Base-by-base conservation (phyloP, 306 rosid genomes). In the Cucurbita ficifolia region DNA sequence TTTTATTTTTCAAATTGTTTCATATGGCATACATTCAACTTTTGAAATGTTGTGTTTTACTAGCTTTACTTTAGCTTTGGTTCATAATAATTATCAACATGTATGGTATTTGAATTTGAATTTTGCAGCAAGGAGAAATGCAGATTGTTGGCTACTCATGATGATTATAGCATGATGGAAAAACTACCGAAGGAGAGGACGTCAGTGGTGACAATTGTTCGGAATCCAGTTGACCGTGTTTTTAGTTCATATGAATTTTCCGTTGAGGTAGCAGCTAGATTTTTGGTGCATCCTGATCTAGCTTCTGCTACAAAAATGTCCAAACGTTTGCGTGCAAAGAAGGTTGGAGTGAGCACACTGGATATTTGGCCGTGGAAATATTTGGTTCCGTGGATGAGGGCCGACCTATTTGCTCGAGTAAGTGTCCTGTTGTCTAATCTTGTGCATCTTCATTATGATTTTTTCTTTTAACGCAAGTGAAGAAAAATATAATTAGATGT, bases 331-430 rank as follows among this genome's bases (percentile, higher is more conserved):
- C 88, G 92, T 39, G 46, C 86, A 16, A 88, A 82, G 85, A 39
- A 84, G 38, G 88, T 52, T 67, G 97, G 96, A 83, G 86, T 88
- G 54, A 95, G 97, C 83, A 95, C 99, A 35, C 82, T 95, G 78
- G 97, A 89, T 82, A 91, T 95, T 69, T 95, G 99, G 99, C 99
- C 99, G 3, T 95, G 99, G 99, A 95, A 95, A 82, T 88, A 89
- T 82, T 87, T 91, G 78, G 99, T 95, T 81, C 99, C 96, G 0
- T 89, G 97, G 99, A 95, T 95, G 96, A 85, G 97, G 77, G 84
- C 83, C 80, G 99, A 95, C 80, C 88, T 91, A 55, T 95, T 95
- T 82, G 73, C 86, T 60, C 88, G 97, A 86, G 99, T 91, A 87
- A 63, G 76, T 72, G 38, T 73, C 29, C 16, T 60, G 22, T 39